Evolutionary conservation across 2,329 filamentous ascomycete genomes (phyloP), one percentile per base, ranked within the genome.

Genomic region (Albifimbria verrucaria): DNA sequence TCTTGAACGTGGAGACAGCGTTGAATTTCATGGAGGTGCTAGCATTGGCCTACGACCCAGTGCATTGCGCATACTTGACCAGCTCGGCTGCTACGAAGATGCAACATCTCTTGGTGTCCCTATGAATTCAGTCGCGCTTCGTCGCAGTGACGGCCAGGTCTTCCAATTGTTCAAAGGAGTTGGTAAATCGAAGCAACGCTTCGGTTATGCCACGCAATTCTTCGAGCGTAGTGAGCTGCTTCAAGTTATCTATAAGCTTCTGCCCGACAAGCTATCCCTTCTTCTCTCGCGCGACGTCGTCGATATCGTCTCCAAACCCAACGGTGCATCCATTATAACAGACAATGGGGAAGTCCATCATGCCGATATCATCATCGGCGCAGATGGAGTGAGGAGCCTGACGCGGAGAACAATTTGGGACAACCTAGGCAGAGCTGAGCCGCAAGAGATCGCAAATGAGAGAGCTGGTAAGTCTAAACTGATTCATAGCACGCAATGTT

Each of bases 11-110:
- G 66, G 74, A 44, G 43, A 56, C 0, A 60, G 70, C 0, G 71
- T 81, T 23, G 70, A 71, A 2, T 77, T 78, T 0, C 65, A 73
- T 32, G 64, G 74, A 0, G 80, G 80, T 1, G 77, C 77, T 0
- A 73, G 69, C 7, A 76, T 83, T 32, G 77, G 69, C 2, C 58
- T 81, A 1, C 53, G 71, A 2, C 69, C 78, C 2, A 69, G 77
- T 44, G 75, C 75, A 1, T 54, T 63, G 4, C 68, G 72, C 1
- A 73, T 82, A 10, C 60, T 81, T 1, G 78, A 81, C 48, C 80
- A 83, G 60, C 61, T 82, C 0, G 61, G 59, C 17, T 55, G 65
- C 10, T 70, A 68, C 26, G 59, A 69, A 44, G 12, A 4, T 59
- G 20, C 44, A 55, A 21, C 43, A 41, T 17, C 51, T n/a, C n/a